These are phyloP conservation scores for Trypethelium eluteriae DNA, from an alignment of 495 filamentous ascomycete genomes.

Conservation along the genomic window DNA sequence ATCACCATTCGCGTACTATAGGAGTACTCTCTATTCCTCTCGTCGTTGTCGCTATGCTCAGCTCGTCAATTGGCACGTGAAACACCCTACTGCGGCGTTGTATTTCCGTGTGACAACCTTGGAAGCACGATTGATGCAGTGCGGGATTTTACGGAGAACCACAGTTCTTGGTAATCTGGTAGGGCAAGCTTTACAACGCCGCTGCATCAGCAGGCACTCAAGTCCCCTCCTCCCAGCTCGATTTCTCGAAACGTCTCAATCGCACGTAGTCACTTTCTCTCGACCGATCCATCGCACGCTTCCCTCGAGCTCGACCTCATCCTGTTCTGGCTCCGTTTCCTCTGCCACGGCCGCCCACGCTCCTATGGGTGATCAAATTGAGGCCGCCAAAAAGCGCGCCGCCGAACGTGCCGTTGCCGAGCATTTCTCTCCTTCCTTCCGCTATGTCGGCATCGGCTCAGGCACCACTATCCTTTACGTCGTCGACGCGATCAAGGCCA, in stretches of 20 bases:
- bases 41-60: neutral
- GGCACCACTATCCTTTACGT: constrained; percentile 93
- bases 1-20: no score
- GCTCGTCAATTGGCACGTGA: neutral
- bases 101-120: neutral
- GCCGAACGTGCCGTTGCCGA: constrained; percentile 76
- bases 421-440: constrained; percentile 64
- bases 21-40: no score
- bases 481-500: constrained; percentile 80
- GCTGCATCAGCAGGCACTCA: neutral
- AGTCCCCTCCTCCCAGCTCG: neutral
- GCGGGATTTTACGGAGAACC: neutral
- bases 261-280: neutral
- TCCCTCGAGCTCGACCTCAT: neutral
- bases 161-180: constrained; percentile 5
- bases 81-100: neutral
- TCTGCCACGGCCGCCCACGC: neutral
- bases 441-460: constrained; percentile 83
- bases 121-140: neutral
- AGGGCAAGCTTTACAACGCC: neutral
- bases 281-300: neutral
- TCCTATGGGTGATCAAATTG: constrained; percentile 40
- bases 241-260: neutral
- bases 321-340: neutral
- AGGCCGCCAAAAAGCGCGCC: constrained; percentile 76